These are phyloP conservation scores for Helenozyma baotianmanensis DNA, from an alignment of 805 yeast genomes.

Conservation along the genomic window DNA sequence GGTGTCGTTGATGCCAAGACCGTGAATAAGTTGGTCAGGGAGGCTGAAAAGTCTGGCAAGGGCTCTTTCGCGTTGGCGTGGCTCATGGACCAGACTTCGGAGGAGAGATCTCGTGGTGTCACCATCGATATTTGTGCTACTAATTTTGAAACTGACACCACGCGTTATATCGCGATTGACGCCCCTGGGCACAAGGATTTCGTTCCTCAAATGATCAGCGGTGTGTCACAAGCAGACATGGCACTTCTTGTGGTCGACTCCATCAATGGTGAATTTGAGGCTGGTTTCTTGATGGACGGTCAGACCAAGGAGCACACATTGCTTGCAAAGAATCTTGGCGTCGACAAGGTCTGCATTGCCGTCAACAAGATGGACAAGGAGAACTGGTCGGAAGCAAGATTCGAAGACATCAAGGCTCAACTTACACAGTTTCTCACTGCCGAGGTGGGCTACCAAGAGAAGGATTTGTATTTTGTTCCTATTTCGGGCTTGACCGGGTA, in stretches of 20 bases:
- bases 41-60: conserved; percentile 65
- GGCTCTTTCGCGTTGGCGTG: conserved; percentile 80
- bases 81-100: conserved; percentile 78
- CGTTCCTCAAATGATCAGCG: conserved; percentile 83
- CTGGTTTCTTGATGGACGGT: conserved; percentile 63
- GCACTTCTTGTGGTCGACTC: conserved; percentile 72
- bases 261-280: conserved; percentile 61
- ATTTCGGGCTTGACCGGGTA: conserved; percentile 66
- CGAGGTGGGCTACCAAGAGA: conserved; percentile 45
- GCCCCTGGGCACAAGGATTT: conserved; percentile 85
- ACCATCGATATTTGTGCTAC: conserved; percentile 76
- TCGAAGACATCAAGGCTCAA: conserved; percentile 44
- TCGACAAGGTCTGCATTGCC: conserved; percentile 55
- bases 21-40: conserved; percentile 57
- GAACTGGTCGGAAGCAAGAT: conserved; percentile 53
- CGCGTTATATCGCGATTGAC: conserved; percentile 67
- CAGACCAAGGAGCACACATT: conserved; percentile 78
- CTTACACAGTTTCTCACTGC: conserved; percentile 45
- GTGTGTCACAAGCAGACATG: conserved; percentile 73
- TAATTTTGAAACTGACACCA: conserved; percentile 50
- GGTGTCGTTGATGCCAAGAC: conserved; percentile 64
- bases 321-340: conserved; percentile 62
- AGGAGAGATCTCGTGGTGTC: conserved; percentile 72
- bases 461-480: conserved; percentile 53
- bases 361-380: conserved; percentile 69